Conservation (phyloP, 2,329 filamentous ascomycete species). For the Calycina marina region DNA sequence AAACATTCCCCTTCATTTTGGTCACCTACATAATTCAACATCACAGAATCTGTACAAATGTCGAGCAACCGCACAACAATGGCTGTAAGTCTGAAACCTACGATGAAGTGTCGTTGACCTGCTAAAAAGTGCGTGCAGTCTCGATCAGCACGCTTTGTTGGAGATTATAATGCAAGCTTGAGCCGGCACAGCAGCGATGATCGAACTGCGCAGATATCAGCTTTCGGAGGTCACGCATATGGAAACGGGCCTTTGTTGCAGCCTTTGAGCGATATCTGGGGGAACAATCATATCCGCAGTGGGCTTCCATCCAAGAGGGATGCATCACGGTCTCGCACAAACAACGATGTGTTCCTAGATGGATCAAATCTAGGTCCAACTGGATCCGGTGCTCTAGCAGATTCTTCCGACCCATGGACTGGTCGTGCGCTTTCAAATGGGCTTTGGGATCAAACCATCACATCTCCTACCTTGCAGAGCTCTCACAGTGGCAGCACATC, state of each 20-base stretch:
- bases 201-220: constrained; percentile 24
- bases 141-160: too few species aligned
- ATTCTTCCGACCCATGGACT: constrained; percentile 51
- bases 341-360: constrained; percentile 11
- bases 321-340: constrained; percentile 24
- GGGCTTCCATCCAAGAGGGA: constrained; percentile 32
- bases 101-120: too few species aligned
- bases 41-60: too few species aligned
- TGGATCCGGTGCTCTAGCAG: constrained; percentile 54
- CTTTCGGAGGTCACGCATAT: constrained; percentile 29
- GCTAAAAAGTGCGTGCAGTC: too few species aligned
- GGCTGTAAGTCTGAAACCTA: too few species aligned
- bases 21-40: constrained; percentile 6
- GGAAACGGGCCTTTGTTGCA: constrained; percentile 25
- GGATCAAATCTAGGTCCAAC: constrained; percentile 38
- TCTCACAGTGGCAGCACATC: constrained; percentile 38
- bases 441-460: constrained; percentile 43
- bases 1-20: constrained; percentile 10
- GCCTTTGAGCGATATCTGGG: constrained; percentile 34
- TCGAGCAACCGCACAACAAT: too few species aligned
- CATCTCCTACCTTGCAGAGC: constrained; percentile 28
- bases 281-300: constrained; percentile 29
- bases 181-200: constrained; percentile 19
- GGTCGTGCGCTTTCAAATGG: constrained; percentile 30
- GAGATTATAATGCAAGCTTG: constrained; percentile 25